A percentile compares a stretch with the other conserved stretches of the same genome.
Evolutionary conservation across 106 monocot species (phyloP).

Genomic region (Dendrobium huoshanense): DNA sequence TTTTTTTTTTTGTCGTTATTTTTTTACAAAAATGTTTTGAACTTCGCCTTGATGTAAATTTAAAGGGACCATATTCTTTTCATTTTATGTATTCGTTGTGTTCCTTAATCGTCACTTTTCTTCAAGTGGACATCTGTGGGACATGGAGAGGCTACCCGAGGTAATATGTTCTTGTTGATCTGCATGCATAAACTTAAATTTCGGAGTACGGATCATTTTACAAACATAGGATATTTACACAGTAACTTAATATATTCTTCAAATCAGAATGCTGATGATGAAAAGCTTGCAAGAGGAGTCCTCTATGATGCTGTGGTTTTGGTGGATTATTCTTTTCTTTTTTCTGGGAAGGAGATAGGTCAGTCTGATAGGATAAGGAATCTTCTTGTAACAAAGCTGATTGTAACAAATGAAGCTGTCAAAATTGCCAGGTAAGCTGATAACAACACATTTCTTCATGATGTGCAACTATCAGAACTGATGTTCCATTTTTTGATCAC

Average conservation of each 20-base stretch:
- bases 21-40: not conserved
- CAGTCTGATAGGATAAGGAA: constrained; percentile 33
- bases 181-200: constrained; percentile 1
- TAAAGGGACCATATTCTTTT: not conserved
- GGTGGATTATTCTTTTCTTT: constrained; percentile 75
- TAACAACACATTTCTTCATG: not conserved
- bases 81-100: not conserved
- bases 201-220: not conserved
- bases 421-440: constrained; percentile 42
- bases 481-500: constrained; percentile 4
- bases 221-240: not conserved
- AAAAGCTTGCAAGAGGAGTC: constrained; percentile 48
- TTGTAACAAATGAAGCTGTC: constrained; percentile 64
- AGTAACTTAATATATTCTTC: constrained; percentile 6
- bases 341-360: constrained; percentile 25
- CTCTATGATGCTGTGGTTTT: constrained; percentile 76
- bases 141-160: not conserved
- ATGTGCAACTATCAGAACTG: not conserved
- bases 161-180: not conserved
- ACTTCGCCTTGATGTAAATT: not conserved
- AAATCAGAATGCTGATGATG: constrained; percentile 45
- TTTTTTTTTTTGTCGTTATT: not conserved
- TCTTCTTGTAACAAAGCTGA: constrained; percentile 39
- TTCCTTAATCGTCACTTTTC: not conserved
- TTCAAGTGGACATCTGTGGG: not conserved